These are phyloP conservation scores for Paecilomyces dactylethromorphus DNA, from an alignment of 2,329 filamentous ascomycete genomes.

Conservation along the genomic window DNA sequence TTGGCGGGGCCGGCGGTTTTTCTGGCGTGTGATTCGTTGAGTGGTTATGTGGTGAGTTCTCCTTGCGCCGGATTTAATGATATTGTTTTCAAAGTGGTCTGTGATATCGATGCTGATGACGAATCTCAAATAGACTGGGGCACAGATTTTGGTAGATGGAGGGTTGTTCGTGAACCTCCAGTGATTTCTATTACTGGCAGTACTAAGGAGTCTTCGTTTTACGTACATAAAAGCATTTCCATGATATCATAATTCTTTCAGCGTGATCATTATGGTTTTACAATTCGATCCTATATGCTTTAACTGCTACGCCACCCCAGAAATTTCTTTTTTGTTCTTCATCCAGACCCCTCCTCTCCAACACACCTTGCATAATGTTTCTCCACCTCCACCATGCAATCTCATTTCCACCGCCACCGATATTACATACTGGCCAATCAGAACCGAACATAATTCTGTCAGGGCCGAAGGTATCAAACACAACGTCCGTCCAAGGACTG, in stretches of 20 bases:
- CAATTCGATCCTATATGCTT: constrained; percentile 53
- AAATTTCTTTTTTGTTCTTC: constrained; percentile 59
- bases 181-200: constrained; percentile 28
- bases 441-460: constrained; percentile 79
- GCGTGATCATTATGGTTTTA: neutral
- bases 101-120: neutral
- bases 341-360: constrained; percentile 45
- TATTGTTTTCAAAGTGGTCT: neutral
- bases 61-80: neutral
- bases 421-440: constrained; percentile 88
- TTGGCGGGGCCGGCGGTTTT: constrained; percentile 80
- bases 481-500: constrained; percentile 63
- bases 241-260: neutral
- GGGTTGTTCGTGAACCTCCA: constrained; percentile 86
- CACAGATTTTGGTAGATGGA: constrained; percentile 79
- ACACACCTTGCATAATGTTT: constrained; percentile 60
- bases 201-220: neutral
- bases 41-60: constrained; percentile 59
- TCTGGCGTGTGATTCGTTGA: constrained; percentile 70
- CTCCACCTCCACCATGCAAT: constrained; percentile 72
- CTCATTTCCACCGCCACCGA: constrained; percentile 51
- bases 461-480: constrained; percentile 67
- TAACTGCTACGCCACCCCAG: constrained; percentile 65
- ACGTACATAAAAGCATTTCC: neutral
- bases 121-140: constrained; percentile 51